Base-by-base conservation (phyloP, 2,329 filamentous ascomycete species). In the Colletotrichum noveboracense region DNA sequence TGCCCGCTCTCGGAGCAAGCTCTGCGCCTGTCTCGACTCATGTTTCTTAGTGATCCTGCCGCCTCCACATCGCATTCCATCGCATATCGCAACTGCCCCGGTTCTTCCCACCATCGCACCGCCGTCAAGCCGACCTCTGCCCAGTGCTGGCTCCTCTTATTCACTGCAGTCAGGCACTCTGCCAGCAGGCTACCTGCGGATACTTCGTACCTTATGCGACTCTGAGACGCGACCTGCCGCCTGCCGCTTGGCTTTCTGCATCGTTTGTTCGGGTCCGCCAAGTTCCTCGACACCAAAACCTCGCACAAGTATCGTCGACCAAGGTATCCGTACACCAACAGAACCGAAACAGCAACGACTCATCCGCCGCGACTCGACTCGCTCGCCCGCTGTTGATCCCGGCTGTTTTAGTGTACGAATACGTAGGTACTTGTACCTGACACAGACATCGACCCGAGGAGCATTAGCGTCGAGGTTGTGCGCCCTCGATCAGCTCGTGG, bases 1-100 rank as follows among this genome's bases (percentile, higher is more conserved):
- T 36, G 73, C 73, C 73, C 69, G 69, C 70, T 75, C 64, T 75
- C 73, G 73, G 73, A 68, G 64, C 73, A 75, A 75, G 73, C 43
- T 73, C 64, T 73, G 73, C 43, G 24, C 55, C 43, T 48, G 38
- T 58, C 62, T 64, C 69, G 73, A 75, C 73, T 72, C 69, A 67
- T 68, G 73, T 58, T 72, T 72, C 70, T 72, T 75, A 48, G 62
- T 72, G 69, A 75, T 75, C 62, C 62, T 75, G 43, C 73, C 55
- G 38, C 64, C 69, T 65, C 62, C 62, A 68, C 72, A 72, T 26
- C 26, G 28, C 30, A 55, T 10, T 18, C 18, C 30, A 32, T 32
- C 32, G 58, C 58, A 61, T 30, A 38, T 72, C 61, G 62, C 52
- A 71, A 61, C 21, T 24, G 55, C 55, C 68, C 72, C 61, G 68